Evolutionary conservation across 257 asterid species (phyloP).

Genomic region (Ajuga chamaepitys): DNA sequence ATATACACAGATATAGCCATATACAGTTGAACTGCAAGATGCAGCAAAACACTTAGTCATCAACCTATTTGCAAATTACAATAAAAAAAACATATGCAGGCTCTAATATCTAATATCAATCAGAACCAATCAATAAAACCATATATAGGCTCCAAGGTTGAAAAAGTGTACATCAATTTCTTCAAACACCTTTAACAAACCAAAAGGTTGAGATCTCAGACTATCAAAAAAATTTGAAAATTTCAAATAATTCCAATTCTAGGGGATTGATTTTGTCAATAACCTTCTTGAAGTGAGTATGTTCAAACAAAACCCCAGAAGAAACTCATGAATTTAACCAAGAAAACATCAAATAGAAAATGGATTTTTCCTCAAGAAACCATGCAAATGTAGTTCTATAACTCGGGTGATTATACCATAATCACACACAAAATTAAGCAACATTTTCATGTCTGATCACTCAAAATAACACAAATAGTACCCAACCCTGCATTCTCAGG

Average conservation of each 20-base stretch:
- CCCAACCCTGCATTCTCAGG: neutral
- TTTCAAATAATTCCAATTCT: neutral
- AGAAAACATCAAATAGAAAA: constrained; percentile 7
- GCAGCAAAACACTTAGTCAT: neutral
- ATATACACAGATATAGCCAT: neutral
- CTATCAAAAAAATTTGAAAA: neutral
- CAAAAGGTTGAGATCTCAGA: neutral
- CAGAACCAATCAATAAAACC: neutral
- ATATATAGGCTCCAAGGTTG: too few species aligned
- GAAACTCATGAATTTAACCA: neutral
- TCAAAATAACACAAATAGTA: neutral
- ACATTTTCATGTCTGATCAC: neutral
- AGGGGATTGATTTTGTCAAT: neutral
- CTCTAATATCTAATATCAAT: neutral
- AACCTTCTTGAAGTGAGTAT: neutral
- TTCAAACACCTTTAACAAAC: constrained; percentile 2
- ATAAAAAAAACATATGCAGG: neutral
- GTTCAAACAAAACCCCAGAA: neutral
- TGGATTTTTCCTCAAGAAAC: neutral
- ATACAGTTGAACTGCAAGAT: neutral
- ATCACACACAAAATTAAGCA: neutral
- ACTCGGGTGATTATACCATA: neutral
- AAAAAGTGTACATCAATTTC: neutral
- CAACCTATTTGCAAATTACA: neutral
- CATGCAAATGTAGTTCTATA: constrained; percentile 9